phyloP scores from a whole-genome alignment of 2,329 filamentous ascomycete genomes.

The Teratosphaeria epicoccoides region DNA sequence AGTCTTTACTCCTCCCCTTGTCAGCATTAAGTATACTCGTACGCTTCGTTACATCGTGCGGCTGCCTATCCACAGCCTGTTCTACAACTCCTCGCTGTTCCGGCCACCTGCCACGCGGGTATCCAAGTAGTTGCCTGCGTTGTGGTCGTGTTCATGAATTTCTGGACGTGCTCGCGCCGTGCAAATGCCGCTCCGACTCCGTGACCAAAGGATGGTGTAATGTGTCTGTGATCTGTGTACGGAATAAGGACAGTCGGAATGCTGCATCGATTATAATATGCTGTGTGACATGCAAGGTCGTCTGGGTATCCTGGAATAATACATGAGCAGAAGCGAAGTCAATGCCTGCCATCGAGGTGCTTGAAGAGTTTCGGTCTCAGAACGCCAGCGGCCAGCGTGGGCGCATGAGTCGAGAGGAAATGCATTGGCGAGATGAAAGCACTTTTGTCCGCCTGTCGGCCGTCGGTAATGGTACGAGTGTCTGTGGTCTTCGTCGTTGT shows the following conservation, averaged over 20 bases:
- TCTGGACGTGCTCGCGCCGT: background rate
- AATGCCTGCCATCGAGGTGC: background rate
- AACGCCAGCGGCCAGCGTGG: background rate
- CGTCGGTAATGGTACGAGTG: background rate
- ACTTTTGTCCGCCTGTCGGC: background rate
- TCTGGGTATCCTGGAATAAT: background rate
- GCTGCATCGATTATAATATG: background rate
- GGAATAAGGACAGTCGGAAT: background rate
- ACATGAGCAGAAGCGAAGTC: background rate
- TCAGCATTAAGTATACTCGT: slow-evolving; percentile 1
- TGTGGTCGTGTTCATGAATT: background rate
- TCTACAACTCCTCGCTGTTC: background rate
- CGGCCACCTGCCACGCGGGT: background rate
- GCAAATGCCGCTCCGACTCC: slow-evolving; percentile 2
- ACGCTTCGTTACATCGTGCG: background rate
- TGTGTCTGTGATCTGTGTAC: background rate
- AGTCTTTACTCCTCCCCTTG: background rate
- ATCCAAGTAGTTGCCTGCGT: background rate
- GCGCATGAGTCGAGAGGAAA: background rate
- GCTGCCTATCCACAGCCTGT: background rate
- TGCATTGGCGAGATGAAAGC: background rate
- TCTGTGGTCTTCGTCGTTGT: background rate
- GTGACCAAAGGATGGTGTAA: background rate
- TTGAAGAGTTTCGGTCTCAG: background rate
- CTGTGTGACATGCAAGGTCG: background rate